Evolutionary conservation across 768 basidiomycete genomes (phyloP), one percentile per base, ranked within the genome.

Genomic region (Psilocybe tampanensis): DNA sequence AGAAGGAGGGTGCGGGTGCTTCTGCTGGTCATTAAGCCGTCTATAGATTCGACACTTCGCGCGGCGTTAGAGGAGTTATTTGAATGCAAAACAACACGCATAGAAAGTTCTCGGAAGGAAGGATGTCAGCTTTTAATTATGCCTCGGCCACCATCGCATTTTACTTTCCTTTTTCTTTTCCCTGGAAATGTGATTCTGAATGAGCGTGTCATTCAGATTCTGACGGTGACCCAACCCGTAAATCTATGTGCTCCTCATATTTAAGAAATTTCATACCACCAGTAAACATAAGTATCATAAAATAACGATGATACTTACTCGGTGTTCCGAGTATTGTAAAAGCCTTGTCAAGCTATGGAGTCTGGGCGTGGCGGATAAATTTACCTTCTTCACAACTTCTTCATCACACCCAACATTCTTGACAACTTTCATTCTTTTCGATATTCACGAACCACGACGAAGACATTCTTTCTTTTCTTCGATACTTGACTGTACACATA

Each of bases 1-100:
- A 93, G 80, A 91, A 89, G 74, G 88, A 84, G 69, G 74, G 69
- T 22, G 62, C 68, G 7, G 67, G 60, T 49, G 66, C 84, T 23
- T 19, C 62, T 15, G 36, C 58, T 34, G 45, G 56, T 9, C 64
- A 65, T 60, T 65, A 62, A 52, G 47, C 32, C 29, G 11, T 18
- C 47, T 23, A 36, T 22, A 34, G 39, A n/a, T n/a, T n/a, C n/a
- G n/a, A n/a, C 47, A 24, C 5, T 44, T 39, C n/a, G 32, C 9
- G 26, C 19, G 19, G 11, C 15, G 24, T 49, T 43, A 49, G 54
- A 49, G 34, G 36, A 36, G 44, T 22, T n/a, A 11, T 18, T 48
- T 15, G 8, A 23, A 44, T 2, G 24, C 47, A 32, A n/a, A n/a
- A 18, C 29, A 26, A 48, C 7, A 11, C 6, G 11, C 45, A 24